phyloP scores from a whole-genome alignment of 139 green algal genomes.

The Micromonas pusilla region DNA sequence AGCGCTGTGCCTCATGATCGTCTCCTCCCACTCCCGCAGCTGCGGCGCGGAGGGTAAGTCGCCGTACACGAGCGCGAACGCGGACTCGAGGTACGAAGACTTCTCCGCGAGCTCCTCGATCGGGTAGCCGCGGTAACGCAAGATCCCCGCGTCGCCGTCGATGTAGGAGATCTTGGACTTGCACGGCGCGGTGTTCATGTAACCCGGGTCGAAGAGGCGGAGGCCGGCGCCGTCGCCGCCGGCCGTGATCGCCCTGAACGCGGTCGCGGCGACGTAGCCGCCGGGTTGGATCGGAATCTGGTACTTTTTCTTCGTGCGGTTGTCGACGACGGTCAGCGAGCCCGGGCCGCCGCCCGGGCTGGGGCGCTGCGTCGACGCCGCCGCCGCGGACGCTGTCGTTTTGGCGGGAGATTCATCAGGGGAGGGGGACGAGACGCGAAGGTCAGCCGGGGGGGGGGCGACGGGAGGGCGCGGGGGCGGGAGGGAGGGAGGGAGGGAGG shows the following conservation, averaged over 20 bases:
- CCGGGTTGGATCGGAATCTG: slow-evolving; percentile 67
- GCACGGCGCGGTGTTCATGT: slow-evolving; percentile 89
- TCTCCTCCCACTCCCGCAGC: slow-evolving; percentile 57
- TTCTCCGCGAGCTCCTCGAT: slow-evolving; percentile 89
- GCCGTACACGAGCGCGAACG: slow-evolving; percentile 63
- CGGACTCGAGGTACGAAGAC: slow-evolving; percentile 71
- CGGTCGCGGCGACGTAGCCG: slow-evolving; percentile 71
- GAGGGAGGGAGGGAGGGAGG: too few species aligned
- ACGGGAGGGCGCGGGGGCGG: too few species aligned
- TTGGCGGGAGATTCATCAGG: too few species aligned
- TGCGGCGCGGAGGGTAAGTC: slow-evolving; percentile 59
- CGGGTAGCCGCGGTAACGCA: slow-evolving; percentile 90
- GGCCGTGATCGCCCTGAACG: slow-evolving; percentile 86
- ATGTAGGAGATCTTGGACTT: slow-evolving; percentile 89
- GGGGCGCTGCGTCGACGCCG: slow-evolving; percentile 19
- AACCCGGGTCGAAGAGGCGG: slow-evolving; percentile 58
- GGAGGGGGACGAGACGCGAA: too few species aligned
- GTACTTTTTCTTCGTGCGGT: slow-evolving; percentile 83
- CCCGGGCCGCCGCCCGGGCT: slow-evolving; percentile 56
- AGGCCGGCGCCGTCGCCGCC: slow-evolving; percentile 62
- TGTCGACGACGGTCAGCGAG: slow-evolving; percentile 72
- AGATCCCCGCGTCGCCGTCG: slow-evolving; percentile 89
- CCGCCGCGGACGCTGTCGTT: too few species aligned
- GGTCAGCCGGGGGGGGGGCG: too few species aligned
- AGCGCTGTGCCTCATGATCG: slow-evolving; percentile 75